Percentiles rank a stretch among this genome's conserved stretches.
These are phyloP conservation scores for Jimgerdemannia flammicorona DNA, from an alignment of 192 early-diverging fungal species.

Conservation along the genomic window DNA sequence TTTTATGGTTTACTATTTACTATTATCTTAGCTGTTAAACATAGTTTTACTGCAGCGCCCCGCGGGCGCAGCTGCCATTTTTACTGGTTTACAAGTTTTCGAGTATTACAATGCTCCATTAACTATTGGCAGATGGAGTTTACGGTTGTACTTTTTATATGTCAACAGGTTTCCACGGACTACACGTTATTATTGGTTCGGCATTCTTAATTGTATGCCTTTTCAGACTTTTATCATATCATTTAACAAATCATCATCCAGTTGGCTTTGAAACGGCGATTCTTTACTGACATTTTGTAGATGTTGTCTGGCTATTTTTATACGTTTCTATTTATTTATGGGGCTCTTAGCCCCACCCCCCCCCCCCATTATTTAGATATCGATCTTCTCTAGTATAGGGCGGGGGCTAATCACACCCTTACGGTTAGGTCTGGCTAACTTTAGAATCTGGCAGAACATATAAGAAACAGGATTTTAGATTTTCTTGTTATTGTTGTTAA, in stretches of 20 bases:
- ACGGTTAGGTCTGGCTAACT: too few relatives aligned
- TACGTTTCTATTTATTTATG: not conserved
- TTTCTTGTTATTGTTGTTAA: too few relatives aligned
- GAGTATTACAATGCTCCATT: constrained; percentile 28
- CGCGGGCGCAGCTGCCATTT: too few relatives aligned
- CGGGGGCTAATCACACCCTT: too few relatives aligned
- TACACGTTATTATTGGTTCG: constrained; percentile 26
- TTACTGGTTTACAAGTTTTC: constrained; percentile 29
- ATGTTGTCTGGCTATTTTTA: constrained; percentile 5
- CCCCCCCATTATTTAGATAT: too few relatives aligned
- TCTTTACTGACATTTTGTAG: constrained; percentile 19
- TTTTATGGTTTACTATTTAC: constrained; percentile 22
- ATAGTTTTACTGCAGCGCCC: too few relatives aligned
- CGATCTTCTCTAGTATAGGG: too few relatives aligned
- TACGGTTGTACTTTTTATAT: constrained; percentile 27
- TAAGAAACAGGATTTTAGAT: too few relatives aligned
- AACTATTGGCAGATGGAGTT: constrained; percentile 25
- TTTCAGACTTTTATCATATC: constrained; percentile 30
- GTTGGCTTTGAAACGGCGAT: constrained; percentile 27
- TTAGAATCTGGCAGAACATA: too few relatives aligned
- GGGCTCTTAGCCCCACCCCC: too few relatives aligned
- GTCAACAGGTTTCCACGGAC: constrained; percentile 26
- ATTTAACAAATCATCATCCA: constrained; percentile 24
- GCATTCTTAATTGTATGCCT: constrained; percentile 24
- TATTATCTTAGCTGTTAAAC: constrained; percentile 23